Conservation (phyloP, 164 flowering plant species). For the Cinnamomum micranthum region DNA sequence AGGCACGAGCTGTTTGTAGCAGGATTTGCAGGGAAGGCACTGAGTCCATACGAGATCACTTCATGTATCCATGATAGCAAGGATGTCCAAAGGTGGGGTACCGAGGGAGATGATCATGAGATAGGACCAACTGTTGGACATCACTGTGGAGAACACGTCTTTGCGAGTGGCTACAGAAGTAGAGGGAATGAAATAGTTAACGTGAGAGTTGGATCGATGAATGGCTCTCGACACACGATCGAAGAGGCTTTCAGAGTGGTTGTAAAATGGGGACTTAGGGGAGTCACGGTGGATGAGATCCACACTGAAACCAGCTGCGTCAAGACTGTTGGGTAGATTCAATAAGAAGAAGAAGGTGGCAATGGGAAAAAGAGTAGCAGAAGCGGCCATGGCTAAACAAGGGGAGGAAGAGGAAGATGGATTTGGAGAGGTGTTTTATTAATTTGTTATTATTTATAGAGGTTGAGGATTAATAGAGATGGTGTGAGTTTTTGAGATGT, state of each 20-base stretch:
- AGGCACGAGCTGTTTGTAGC: constrained; percentile 51
- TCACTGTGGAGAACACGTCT: constrained; percentile 5
- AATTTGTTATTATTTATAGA: too few species aligned
- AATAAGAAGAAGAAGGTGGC: not conserved
- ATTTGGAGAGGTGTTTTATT: too few species aligned
- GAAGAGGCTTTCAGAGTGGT: constrained; percentile 7
- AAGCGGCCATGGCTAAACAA: not conserved
- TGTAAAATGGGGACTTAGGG: constrained; percentile 32
- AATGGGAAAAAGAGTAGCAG: not conserved
- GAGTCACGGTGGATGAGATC: constrained; percentile 42
- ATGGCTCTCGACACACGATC: constrained; percentile 18
- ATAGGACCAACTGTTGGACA: constrained; percentile 50
- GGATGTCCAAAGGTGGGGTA: constrained; percentile 47
- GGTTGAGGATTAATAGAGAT: too few species aligned
- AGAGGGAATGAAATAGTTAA: not conserved
- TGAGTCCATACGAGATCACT: constrained; percentile 91
- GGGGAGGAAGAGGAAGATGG: too few species aligned
- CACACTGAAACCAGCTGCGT: constrained; percentile 22
- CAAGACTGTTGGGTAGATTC: not conserved
- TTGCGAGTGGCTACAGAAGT: not conserved
- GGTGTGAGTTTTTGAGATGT: too few species aligned
- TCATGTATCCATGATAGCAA: constrained; percentile 74
- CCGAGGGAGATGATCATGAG: constrained; percentile 61
- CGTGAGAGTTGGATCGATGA: constrained; percentile 24
- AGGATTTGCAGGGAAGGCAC: constrained; percentile 62